Evolutionary conservation across 441 rosid genomes (phyloP).

Genomic region (Populus hybrid): DNA sequence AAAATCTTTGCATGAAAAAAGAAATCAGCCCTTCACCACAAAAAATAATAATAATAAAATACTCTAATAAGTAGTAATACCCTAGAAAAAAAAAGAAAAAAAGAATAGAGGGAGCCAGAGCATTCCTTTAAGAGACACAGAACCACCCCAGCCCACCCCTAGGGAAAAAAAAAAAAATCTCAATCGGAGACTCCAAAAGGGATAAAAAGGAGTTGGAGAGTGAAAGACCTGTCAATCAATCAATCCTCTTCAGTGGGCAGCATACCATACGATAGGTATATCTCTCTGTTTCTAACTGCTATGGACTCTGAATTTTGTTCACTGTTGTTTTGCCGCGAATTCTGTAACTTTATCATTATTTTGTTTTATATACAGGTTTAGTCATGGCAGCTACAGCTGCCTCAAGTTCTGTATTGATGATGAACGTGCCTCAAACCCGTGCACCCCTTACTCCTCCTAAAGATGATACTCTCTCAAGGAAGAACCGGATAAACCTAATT

Average conservation of each 20-base stretch:
- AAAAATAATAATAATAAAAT: too few species aligned
- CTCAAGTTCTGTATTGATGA: constrained; percentile 11
- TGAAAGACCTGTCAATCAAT: neutral
- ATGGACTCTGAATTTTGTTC: neutral
- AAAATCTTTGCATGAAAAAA: neutral
- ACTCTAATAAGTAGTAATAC: neutral
- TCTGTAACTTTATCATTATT: neutral
- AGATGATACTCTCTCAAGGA: constrained; percentile 8
- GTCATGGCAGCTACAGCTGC: constrained; percentile 4
- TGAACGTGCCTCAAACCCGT: constrained; percentile 13
- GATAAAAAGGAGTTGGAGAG: neutral
- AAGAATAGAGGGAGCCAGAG: neutral
- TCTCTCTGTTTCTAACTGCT: neutral
- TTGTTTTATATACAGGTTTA: neutral
- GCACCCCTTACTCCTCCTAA: constrained; percentile 7
- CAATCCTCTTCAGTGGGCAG: neutral
- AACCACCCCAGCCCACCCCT: neutral
- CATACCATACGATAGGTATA: neutral
- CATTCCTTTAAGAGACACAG: neutral
- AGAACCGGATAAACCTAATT: neutral
- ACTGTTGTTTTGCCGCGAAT: neutral
- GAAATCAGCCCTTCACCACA: neutral
- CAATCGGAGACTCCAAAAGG: neutral
- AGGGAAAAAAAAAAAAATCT: neutral
- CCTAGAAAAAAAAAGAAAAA: too few species aligned